phyloP scores from a whole-genome alignment of 2,329 filamentous ascomycete genomes.

The Talaromyces pinophilus region DNA sequence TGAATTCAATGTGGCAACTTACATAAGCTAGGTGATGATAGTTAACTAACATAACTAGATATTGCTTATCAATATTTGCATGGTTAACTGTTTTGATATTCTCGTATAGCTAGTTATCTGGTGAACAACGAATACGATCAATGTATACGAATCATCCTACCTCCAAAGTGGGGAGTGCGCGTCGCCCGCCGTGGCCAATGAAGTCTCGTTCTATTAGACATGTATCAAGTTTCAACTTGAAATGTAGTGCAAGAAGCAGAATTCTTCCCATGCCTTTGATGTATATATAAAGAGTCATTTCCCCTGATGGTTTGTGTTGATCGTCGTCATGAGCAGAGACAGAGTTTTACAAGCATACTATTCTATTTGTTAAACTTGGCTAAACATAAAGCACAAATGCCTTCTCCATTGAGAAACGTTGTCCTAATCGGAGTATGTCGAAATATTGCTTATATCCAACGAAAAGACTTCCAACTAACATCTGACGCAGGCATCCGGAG shows the following conservation, averaged over 20 bases:
- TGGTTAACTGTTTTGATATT: background rate
- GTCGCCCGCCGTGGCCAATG: slow-evolving; percentile 3
- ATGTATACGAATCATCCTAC: background rate
- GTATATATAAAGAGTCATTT: background rate
- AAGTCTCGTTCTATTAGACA: background rate
- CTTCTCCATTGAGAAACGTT: background rate
- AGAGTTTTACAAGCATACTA: background rate
- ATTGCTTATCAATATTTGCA: background rate
- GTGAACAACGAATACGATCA: background rate
- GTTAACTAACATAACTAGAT: background rate
- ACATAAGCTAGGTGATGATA: background rate
- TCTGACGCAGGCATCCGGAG: slow-evolving; percentile 21
- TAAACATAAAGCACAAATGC: background rate
- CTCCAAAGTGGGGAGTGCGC: background rate
- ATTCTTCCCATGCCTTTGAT: background rate
- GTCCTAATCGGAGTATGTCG: background rate
- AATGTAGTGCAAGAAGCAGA: background rate
- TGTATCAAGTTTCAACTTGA: background rate
- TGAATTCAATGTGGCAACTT: background rate
- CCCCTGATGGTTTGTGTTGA: background rate
- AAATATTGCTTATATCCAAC: background rate
- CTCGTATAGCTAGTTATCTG: background rate
- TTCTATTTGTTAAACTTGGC: background rate
- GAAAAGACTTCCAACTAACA: background rate
- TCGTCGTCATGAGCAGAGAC: background rate